Evolutionary conservation across 1,284 basidiomycete species (phyloP), one percentile per base, ranked within the genome.

Genomic region (Athelia sp.): DNA sequence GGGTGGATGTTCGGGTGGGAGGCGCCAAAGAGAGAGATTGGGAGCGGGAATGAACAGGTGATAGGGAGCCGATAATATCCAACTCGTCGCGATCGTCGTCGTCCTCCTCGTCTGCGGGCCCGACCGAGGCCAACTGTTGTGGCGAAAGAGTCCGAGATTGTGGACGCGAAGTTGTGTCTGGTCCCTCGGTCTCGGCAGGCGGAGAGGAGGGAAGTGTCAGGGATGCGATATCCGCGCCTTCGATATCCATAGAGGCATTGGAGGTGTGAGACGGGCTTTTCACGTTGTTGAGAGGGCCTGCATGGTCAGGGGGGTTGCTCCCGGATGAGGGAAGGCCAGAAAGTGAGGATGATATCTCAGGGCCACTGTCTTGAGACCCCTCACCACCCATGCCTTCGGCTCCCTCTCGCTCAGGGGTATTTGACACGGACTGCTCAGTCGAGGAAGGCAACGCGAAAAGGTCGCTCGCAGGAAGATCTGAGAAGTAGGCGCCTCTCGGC

Each of bases 31-130:
- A 11, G 11, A 11, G 11, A 34, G 32, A 40, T 9, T n/a, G 15
- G 15, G 36, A 40, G 36, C 36, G 36, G 4, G 36, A 40, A 32
- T 40, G 32, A 11, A 35, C 38, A 32, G 45, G 32, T 15, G 43
- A 43, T 15, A 62, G 56, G 2, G 60, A 48, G 18, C 58, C 59
- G 43, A 65, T 60, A 36, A 64, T 48, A 47, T 63, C 60, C 8
- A 62, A 56, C 35, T 60, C 58, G 50, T 60, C 60, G 43, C 36
- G 36, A n/a, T 40, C 36, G n/a, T 40, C 36, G 15, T 40, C 36
- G n/a, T 40, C 36, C n/a, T 40, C 36, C n/a, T 40, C 36, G n/a
- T 40, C 36, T n/a, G 19, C 15, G n/a, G 15, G 6, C 36, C 13
- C 13, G 26, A 29, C 26, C 26, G 13, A 29, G 26, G 26, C 26